Evolutionary conservation across 257 asterid genomes (phyloP).

Genomic region (Solanum tacnaense): DNA sequence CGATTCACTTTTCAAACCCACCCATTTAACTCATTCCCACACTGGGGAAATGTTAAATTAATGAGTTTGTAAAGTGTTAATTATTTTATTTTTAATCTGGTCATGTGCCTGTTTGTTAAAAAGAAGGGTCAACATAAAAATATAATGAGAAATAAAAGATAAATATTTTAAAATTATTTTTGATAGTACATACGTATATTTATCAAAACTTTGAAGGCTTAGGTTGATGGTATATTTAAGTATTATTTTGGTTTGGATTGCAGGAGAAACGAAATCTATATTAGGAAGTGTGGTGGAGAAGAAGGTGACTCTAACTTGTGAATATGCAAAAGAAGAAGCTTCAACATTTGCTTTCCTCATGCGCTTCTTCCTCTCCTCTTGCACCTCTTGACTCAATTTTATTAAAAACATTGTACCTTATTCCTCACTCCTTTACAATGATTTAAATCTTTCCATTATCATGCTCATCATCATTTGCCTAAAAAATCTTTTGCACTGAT

Average conservation of each 20-base stretch:
- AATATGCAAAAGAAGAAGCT: slow-evolving; percentile 7
- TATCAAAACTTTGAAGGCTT: background rate
- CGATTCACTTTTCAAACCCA: too few species aligned
- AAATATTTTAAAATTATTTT: too few species aligned
- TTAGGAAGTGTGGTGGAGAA: slow-evolving; percentile 62
- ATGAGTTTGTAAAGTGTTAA: too few species aligned
- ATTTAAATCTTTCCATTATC: too few species aligned
- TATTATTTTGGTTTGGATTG: background rate
- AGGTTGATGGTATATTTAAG: background rate
- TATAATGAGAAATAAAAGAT: too few species aligned
- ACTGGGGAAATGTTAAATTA: too few species aligned
- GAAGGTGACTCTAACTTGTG: slow-evolving; percentile 9
- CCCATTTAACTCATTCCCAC: too few species aligned
- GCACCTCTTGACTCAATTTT: background rate
- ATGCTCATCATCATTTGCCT: too few species aligned
- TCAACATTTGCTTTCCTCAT: slow-evolving; percentile 17
- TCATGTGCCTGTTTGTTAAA: too few species aligned
- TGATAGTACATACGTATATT: background rate
- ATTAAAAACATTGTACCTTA: background rate
- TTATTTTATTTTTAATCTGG: too few species aligned
- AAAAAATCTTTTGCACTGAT: too few species aligned
- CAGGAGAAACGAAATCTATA: slow-evolving; percentile 74
- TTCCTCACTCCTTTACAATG: background rate
- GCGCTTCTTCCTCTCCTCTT: background rate
- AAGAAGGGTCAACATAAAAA: too few species aligned